Base-by-base conservation (phyloP, 1,139 yeast genomes). In the Scheffersomyces cryptocercus region DNA sequence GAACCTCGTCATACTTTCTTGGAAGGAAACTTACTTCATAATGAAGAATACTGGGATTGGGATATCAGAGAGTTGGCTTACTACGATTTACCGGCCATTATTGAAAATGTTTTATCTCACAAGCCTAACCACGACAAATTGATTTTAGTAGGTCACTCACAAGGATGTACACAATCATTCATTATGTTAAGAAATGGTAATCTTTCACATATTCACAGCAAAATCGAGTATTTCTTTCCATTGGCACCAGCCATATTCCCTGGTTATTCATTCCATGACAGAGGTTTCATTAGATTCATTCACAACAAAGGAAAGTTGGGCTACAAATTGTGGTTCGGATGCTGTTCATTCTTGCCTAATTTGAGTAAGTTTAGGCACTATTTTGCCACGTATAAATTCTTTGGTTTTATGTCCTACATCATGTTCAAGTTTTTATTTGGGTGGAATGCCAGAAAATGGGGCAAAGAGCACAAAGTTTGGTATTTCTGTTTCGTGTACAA, bases 171-270 rank as follows among this genome's bases (percentile, higher is more conserved):
- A 0, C 96, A 91, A 62, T 75, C 85, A 1, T 85, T 89, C 46
- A 66, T 88, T 37, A 77, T 81, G 61, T 73, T 79, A 43, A 64
- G 67, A 38, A 70, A 70, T 48, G 61, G 59, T n/a, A 55, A 66
- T n/a, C 56, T 70, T 38, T 41, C 41, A 5, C 53, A 54, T 1
- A 42, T 60, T 34, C 80, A 74, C 44, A 67, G 68, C 2, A 82
- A 81, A 50, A 62, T 93, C 16, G 84, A 82, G 45, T 73, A 79
- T 46, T 87, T 90, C 56, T 72, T 87, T 39, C 88, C 95, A 0
- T 65, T 93, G 43, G 87, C 97, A 0, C 98, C 99, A 0, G 98
- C 98, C 0, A 82, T 88, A 2, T 93, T 81, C 59, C 95, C 96
- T 0, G 98, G 98, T 0, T 70, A 81, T 0, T 63, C 90, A 37